Conservation (phyloP, 1,284 basidiomycete species). For the Heterobasidion occidentale region DNA sequence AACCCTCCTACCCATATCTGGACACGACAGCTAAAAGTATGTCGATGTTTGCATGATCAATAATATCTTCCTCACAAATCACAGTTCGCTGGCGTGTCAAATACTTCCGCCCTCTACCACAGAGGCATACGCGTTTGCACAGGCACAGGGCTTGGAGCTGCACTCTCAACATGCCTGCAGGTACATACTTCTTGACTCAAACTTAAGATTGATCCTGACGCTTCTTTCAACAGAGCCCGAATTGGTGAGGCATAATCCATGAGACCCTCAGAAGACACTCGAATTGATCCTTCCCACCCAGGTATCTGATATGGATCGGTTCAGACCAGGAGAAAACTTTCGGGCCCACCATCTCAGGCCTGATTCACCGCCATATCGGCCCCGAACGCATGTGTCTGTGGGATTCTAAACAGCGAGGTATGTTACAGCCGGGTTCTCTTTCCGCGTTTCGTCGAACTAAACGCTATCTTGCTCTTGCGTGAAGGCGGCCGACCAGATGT, state of each 20-base stretch:
- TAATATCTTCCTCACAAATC: slow-evolving; percentile 1
- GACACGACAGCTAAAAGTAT: slow-evolving; percentile 62
- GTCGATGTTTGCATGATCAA: slow-evolving; percentile 1
- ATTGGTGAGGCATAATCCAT: slow-evolving; percentile 37
- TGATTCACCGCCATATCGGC: slow-evolving; percentile 45
- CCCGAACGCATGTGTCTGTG: slow-evolving; percentile 51
- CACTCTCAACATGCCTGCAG: slow-evolving; percentile 34
- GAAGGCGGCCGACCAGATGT: slow-evolving; percentile 34
- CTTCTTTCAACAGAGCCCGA: slow-evolving; percentile 34
- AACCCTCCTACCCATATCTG: slow-evolving; percentile 58
- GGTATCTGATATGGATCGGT: slow-evolving; percentile 58
- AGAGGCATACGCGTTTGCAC: slow-evolving; percentile 37
- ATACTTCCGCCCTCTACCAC: slow-evolving; percentile 36
- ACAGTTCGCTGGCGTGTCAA: slow-evolving; percentile 34
- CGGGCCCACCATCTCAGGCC: slow-evolving; percentile 31
- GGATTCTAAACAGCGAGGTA: slow-evolving; percentile 56
- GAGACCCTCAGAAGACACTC: neutral
- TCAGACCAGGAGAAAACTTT: slow-evolving; percentile 37
- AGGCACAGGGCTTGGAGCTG: slow-evolving; percentile 35
- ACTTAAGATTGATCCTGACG: neutral
- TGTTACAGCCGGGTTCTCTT: slow-evolving; percentile 10
- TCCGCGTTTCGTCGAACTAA: neutral
- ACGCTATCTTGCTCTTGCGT: neutral
- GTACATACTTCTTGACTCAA: slow-evolving; percentile 8
- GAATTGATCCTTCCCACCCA: slow-evolving; percentile 13